These are phyloP conservation scores for Moniliella sp. DNA, from an alignment of 1,284 basidiomycete species.

Conservation along the genomic window DNA sequence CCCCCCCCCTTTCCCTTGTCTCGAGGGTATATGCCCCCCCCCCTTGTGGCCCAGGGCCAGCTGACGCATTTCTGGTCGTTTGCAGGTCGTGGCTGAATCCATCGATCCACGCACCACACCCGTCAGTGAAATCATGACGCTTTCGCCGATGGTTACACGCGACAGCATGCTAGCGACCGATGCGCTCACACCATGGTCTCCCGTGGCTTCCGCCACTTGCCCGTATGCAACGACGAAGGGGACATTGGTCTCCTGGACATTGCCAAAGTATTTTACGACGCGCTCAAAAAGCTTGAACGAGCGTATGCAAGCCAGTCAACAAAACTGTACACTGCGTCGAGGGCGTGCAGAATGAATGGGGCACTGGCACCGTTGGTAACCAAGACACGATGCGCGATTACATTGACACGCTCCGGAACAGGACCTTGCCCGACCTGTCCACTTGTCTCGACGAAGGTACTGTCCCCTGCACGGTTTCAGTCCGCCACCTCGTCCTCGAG, in stretches of 20 bases:
- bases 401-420: slow-evolving; percentile 79
- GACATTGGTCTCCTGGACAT: slow-evolving; percentile 90
- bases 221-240: slow-evolving; percentile 40
- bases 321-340: slow-evolving; percentile 83
- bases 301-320: slow-evolving; percentile 87
- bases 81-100: slow-evolving; percentile 77
- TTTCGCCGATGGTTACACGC: slow-evolving; percentile 93
- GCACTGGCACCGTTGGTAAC: slow-evolving; percentile 40
- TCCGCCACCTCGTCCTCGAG: slow-evolving; percentile 82
- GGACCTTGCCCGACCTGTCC: slow-evolving; percentile 78
- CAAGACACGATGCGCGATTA: slow-evolving; percentile 45
- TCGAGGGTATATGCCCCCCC: too few relatives aligned
- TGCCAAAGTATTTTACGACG: slow-evolving; percentile 97
- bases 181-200: slow-evolving; percentile 92
- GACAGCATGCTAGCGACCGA: slow-evolving; percentile 95
- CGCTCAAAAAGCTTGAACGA: slow-evolving; percentile 90
- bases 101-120: slow-evolving; percentile 78
- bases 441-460: slow-evolving; percentile 83
- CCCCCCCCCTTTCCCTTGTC: too few relatives aligned
- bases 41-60: too few relatives aligned
- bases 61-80: too few relatives aligned
- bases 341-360: slow-evolving; percentile 91
- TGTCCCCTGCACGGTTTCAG: slow-evolving; percentile 76
- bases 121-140: slow-evolving; percentile 90
- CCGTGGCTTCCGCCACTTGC: slow-evolving; percentile 76